A percentile compares a stretch with the other conserved stretches of the same genome.
These are phyloP conservation scores for Suhomyces terraborum DNA, from an alignment of 1,139 yeast species.

Conservation along the genomic window DNA sequence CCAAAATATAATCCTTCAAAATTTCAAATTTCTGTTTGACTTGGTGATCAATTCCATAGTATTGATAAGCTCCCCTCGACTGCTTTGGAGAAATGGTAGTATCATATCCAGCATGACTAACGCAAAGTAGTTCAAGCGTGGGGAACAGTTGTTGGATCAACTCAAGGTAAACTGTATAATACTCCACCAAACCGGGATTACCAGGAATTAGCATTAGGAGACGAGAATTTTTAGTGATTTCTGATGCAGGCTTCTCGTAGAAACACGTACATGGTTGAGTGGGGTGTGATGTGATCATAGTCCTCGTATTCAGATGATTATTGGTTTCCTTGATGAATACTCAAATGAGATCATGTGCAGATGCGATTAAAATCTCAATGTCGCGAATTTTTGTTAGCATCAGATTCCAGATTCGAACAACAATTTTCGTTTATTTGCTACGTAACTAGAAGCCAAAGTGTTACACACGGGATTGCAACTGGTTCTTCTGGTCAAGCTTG, in stretches of 20 bases:
- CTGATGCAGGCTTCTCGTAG: constrained; percentile 24
- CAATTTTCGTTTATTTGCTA: background rate
- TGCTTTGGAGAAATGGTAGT: constrained; percentile 26
- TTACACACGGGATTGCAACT: too few species aligned
- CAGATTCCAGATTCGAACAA: background rate
- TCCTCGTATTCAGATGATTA: background rate
- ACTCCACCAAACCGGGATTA: constrained; percentile 66
- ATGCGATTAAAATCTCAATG: background rate
- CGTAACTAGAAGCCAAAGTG: background rate
- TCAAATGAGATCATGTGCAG: background rate
- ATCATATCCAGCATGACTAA: constrained; percentile 58
- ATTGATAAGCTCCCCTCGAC: constrained; percentile 14
- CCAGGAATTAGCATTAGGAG: constrained; percentile 61
- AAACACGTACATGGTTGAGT: constrained; percentile 31
- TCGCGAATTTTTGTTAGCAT: background rate
- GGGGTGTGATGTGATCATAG: constrained; percentile 7
- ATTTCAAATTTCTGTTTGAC: constrained; percentile 48
- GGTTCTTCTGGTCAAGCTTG: constrained; percentile 4
- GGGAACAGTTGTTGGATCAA: constrained; percentile 47
- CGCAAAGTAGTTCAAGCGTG: constrained; percentile 49
- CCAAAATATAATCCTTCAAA: constrained; percentile 32
- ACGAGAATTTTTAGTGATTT: constrained; percentile 7
- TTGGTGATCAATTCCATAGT: constrained; percentile 51
- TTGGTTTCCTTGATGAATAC: background rate
- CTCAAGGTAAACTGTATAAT: constrained; percentile 52